Evolutionary conservation across 768 basidiomycete species (phyloP).

Genomic region (Erythrobasidium yunnanense): DNA sequence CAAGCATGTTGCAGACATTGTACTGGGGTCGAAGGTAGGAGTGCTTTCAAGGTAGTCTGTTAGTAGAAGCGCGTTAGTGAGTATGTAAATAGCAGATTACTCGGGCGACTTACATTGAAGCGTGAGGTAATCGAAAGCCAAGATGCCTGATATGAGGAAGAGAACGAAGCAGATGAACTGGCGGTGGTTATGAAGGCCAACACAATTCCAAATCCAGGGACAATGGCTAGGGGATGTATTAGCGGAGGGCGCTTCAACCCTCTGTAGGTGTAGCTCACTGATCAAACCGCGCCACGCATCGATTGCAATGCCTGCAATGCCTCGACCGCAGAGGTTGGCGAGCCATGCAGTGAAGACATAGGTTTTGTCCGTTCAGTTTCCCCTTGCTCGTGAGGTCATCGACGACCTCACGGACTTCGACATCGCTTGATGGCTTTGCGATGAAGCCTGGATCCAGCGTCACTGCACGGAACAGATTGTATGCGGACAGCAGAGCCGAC

Average conservation of each 20-base stretch:
- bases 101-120: conserved; percentile 72
- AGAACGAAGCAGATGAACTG: conserved; percentile 89
- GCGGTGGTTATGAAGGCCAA: conserved; percentile 85
- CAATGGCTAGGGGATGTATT: conserved; percentile 60
- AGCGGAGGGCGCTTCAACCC: neutral
- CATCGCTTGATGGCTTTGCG: conserved; percentile 66
- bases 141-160: conserved; percentile 69
- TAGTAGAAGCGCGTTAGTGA: neutral
- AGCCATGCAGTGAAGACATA: conserved; percentile 92
- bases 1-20: conserved; percentile 49
- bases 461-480: conserved; percentile 83
- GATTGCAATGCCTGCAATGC: conserved; percentile 84
- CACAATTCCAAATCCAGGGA: conserved; percentile 99
- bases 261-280: conserved; percentile 54
- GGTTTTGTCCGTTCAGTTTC: conserved; percentile 84
- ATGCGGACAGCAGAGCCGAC: conserved; percentile 58
- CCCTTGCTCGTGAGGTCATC: conserved; percentile 82
- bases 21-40: conserved; percentile 14
- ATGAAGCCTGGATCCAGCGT: conserved; percentile 81
- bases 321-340: conserved; percentile 86
- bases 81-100: conserved; percentile 1
- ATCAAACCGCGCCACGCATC: conserved; percentile 79
- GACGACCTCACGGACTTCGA: conserved; percentile 78
- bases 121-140: conserved; percentile 70
- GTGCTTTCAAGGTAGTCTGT: conserved; percentile 51